A percentile compares a stretch with the other conserved stretches of the same genome.
Evolutionary conservation across 2,329 filamentous ascomycete genomes (phyloP).

Genomic region (Aspergillus sergii): DNA sequence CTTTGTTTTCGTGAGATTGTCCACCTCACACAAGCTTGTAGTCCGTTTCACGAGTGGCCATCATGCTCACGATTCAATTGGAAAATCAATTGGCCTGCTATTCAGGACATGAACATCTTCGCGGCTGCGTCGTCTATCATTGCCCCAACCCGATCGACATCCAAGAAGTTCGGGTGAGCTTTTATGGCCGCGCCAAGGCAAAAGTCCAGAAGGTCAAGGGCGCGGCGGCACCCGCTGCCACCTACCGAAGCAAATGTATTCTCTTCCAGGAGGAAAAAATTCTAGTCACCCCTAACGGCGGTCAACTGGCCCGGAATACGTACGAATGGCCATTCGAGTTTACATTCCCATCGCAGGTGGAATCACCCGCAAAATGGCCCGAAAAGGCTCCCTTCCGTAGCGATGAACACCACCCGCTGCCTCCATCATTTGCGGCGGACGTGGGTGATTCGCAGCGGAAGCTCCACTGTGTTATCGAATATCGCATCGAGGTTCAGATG

Average conservation of each 20-base stretch:
- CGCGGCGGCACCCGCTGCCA: constrained; percentile 11
- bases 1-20: background rate
- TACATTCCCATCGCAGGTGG: constrained; percentile 8
- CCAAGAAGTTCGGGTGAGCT: constrained; percentile 15
- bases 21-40: background rate
- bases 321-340: constrained; percentile 21
- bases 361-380: constrained; percentile 9
- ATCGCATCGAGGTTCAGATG: constrained; percentile 14
- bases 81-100: constrained; percentile 11
- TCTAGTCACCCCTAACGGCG: constrained; percentile 4
- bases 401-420: constrained; percentile 15
- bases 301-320: constrained; percentile 1
- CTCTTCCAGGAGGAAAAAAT: constrained; percentile 19
- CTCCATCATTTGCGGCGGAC: constrained; percentile 13
- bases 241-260: constrained; percentile 19
- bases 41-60: background rate
- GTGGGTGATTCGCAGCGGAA: constrained; percentile 7
- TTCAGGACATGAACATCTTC: constrained; percentile 12
- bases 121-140: constrained; percentile 11
- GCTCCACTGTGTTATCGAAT: constrained; percentile 12
- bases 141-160: constrained; percentile 9
- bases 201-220: constrained; percentile 21
- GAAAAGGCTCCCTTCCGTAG: constrained; percentile 12
- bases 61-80: constrained; percentile 16
- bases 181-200: constrained; percentile 18